Conservation (phyloP, 148 eudicot genomes). For the Pouteria glomerata region DNA sequence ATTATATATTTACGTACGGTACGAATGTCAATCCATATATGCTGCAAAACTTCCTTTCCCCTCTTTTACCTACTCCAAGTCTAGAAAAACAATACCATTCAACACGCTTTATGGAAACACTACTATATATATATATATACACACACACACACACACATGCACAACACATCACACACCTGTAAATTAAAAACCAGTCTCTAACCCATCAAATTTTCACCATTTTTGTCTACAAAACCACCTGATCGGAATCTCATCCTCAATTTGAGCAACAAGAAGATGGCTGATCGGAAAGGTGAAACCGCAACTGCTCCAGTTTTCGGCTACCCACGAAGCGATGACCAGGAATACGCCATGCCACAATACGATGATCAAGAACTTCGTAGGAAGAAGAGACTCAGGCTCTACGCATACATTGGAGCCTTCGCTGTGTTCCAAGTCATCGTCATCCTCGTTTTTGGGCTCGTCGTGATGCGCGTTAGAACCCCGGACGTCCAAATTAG, state of each 20-base stretch:
- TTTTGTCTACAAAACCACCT: background rate
- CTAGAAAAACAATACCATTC: no score
- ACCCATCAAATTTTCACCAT: no score
- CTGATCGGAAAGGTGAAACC: background rate
- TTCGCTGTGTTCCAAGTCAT: background rate
- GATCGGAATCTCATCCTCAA: background rate
- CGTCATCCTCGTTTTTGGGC: constrained; percentile 6
- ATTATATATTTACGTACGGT: no score
- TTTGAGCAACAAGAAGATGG: background rate
- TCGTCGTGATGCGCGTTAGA: constrained; percentile 15
- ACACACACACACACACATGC: no score
- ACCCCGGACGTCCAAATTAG: background rate
- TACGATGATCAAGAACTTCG: background rate
- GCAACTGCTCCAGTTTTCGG: background rate
- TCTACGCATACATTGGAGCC: background rate
- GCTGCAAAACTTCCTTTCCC: no score
- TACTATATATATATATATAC: no score
- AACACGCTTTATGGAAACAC: no score
- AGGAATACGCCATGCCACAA: background rate
- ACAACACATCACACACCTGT: no score
- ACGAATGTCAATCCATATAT: no score
- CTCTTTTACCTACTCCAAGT: no score
- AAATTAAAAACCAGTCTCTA: no score
- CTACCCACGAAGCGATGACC: background rate
- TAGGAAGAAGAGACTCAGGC: background rate